Percentiles rank a stretch among this genome's conserved stretches.
Evolutionary conservation across 1,284 basidiomycete genomes (phyloP).

Genomic region (Flammula alnicola): DNA sequence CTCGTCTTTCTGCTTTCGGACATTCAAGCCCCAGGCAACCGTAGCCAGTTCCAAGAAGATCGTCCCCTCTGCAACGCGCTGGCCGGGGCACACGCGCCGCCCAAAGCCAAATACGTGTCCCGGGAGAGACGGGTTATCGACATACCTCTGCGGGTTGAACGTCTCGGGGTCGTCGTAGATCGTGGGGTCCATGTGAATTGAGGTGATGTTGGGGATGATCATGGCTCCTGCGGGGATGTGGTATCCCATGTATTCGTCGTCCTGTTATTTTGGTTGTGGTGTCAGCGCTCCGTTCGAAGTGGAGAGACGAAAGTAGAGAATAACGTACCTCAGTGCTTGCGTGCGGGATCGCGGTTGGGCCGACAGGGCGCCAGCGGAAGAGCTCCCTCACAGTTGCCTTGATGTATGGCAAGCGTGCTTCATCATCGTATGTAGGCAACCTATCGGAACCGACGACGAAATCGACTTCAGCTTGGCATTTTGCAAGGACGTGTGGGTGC

Average conservation of each 20-base stretch:
- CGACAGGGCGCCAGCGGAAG: conserved; percentile 7
- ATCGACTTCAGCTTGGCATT: conserved; percentile 9
- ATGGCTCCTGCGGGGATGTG: background rate
- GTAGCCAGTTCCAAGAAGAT: background rate
- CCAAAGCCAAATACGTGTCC: too few relatives aligned
- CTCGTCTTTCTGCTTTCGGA: background rate
- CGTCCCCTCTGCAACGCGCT: background rate
- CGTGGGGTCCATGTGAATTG: background rate
- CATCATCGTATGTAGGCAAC: conserved; percentile 8
- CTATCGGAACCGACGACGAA: conserved; percentile 3
- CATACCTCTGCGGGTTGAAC: too few relatives aligned
- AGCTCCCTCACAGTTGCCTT: conserved; percentile 2
- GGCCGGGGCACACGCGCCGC: too few relatives aligned
- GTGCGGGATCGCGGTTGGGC: too few relatives aligned
- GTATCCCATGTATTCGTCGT: background rate
- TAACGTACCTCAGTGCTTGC: too few relatives aligned
- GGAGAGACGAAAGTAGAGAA: too few relatives aligned
- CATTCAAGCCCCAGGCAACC: background rate
- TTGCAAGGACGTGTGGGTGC: too few relatives aligned
- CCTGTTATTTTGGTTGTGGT: too few relatives aligned
- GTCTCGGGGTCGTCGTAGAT: too few relatives aligned
- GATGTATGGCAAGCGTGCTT: conserved; percentile 5
- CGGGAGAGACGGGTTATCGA: too few relatives aligned
- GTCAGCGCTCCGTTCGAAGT: too few relatives aligned
- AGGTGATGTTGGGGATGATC: background rate